These are phyloP conservation scores for Cadophora gregata DNA, from an alignment of 2,329 filamentous ascomycete species.

Conservation along the genomic window DNA sequence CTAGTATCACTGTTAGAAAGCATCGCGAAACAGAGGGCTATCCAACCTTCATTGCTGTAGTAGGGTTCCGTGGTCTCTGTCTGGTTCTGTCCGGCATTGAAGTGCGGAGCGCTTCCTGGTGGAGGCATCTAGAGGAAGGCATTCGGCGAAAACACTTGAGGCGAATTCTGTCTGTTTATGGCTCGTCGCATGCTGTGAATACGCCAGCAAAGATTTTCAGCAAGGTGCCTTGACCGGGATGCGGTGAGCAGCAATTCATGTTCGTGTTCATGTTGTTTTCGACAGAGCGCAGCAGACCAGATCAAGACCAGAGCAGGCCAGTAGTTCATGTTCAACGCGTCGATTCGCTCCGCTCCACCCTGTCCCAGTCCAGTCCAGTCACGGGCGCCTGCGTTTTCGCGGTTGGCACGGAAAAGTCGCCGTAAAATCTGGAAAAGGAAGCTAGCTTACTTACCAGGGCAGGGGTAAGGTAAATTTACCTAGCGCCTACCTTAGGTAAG, in stretches of 20 bases:
- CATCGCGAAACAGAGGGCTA: conserved; percentile 1
- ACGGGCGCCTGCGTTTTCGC: not conserved
- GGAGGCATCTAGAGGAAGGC: conserved; percentile 43
- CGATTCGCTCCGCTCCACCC: not conserved
- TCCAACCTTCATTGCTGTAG: conserved; percentile 66
- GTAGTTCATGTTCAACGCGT: not conserved
- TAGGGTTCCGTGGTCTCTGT: conserved; percentile 47
- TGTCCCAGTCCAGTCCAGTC: not conserved
- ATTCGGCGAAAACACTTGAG: conserved; percentile 34
- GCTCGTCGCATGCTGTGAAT: conserved; percentile 34
- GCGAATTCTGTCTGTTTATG: conserved; percentile 11
- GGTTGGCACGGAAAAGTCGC: too few relatives aligned
- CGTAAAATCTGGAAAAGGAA: not conserved
- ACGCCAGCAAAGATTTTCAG: conserved; percentile 23
- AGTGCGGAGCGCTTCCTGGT: conserved; percentile 37
- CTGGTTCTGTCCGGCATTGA: conserved; percentile 35
- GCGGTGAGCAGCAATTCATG: conserved; percentile 23
- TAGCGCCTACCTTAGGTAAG: too few relatives aligned
- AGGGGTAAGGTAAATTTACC: too few relatives aligned
- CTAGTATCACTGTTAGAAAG: conserved; percentile 50
- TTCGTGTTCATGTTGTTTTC: conserved; percentile 22
- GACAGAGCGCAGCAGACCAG: not conserved
- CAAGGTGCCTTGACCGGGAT: conserved; percentile 18
- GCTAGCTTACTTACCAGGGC: too few relatives aligned
- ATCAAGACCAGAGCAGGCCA: not conserved